Conservation (phyloP, 2,329 filamentous ascomycete genomes). For the Fusarium solani-melongenae region DNA sequence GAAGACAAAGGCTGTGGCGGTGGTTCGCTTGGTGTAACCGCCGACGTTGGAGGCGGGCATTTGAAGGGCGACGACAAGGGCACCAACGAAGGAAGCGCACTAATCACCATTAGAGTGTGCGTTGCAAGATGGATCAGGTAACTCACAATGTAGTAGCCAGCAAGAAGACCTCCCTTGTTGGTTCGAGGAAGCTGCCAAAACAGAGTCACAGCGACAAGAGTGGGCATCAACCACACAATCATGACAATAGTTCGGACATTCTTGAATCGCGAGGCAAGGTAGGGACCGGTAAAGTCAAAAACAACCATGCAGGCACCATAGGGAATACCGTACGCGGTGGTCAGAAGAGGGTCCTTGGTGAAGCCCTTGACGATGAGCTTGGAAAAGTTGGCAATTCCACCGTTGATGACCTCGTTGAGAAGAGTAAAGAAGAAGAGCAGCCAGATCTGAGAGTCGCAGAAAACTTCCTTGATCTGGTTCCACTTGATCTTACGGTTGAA, state of each 20-base stretch:
- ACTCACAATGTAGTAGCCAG: slow-evolving; percentile 62
- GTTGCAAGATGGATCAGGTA: too few species aligned
- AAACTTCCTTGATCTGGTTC: slow-evolving; percentile 60
- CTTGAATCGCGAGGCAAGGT: slow-evolving; percentile 60
- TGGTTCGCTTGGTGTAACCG: slow-evolving; percentile 61
- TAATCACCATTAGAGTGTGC: background rate
- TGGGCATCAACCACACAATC: slow-evolving; percentile 62
- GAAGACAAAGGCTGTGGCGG: slow-evolving; percentile 60
- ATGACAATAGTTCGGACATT: slow-evolving; percentile 64
- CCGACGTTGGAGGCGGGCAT: slow-evolving; percentile 62
- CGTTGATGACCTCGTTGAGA: slow-evolving; percentile 64
- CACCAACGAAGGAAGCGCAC: slow-evolving; percentile 60
- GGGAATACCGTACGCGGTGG: slow-evolving; percentile 65
- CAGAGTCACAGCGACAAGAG: slow-evolving; percentile 59
- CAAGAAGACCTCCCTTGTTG: slow-evolving; percentile 59
- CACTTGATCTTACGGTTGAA: slow-evolving; percentile 61
- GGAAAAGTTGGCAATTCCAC: slow-evolving; percentile 66
- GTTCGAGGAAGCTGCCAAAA: slow-evolving; percentile 60
- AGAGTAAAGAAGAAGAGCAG: slow-evolving; percentile 65
- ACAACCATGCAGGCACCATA: slow-evolving; percentile 64
- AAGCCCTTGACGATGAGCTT: slow-evolving; percentile 65
- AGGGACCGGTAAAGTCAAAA: slow-evolving; percentile 65
- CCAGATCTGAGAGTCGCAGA: slow-evolving; percentile 63
- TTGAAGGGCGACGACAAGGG: slow-evolving; percentile 65
- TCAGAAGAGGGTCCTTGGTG: slow-evolving; percentile 49